Conservation (phyloP, 495 filamentous ascomycete genomes). For the Annulohypoxylon nitens region DNA sequence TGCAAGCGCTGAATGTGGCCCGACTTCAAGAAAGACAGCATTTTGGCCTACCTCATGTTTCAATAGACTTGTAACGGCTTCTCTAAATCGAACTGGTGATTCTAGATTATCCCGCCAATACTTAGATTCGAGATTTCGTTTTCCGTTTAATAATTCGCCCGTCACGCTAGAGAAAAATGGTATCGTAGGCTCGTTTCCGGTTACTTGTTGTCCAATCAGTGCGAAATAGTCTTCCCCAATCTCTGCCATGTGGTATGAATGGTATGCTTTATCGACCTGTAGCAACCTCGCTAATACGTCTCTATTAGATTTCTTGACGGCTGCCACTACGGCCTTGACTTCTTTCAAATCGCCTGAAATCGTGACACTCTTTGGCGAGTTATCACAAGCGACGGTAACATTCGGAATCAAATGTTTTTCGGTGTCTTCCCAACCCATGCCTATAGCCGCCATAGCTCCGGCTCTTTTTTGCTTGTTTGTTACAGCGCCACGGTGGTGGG, state of each 20-base stretch:
- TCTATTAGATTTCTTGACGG: slow-evolving; percentile 33
- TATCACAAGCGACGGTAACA: slow-evolving; percentile 58
- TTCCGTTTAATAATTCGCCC: slow-evolving; percentile 23
- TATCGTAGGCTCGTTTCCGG: slow-evolving; percentile 21
- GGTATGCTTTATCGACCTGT: slow-evolving; percentile 61
- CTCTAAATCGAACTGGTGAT: slow-evolving; percentile 50
- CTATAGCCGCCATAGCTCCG: slow-evolving; percentile 59
- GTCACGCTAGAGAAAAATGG: slow-evolving; percentile 55
- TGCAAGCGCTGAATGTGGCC: slow-evolving; percentile 68
- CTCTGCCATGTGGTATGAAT: slow-evolving; percentile 57
- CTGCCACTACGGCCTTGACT: slow-evolving; percentile 33
- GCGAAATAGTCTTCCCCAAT: slow-evolving; percentile 42
- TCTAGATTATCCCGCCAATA: slow-evolving; percentile 51
- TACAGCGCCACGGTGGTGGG: slow-evolving; percentile 52
- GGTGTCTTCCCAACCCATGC: slow-evolving; percentile 47
- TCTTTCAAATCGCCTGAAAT: slow-evolving; percentile 52
- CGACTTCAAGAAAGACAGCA: slow-evolving; percentile 63
- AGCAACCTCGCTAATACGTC: slow-evolving; percentile 46
- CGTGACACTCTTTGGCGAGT: slow-evolving; percentile 56
- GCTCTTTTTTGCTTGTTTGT: slow-evolving; percentile 26
- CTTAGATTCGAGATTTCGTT: slow-evolving; percentile 27
- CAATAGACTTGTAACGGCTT: slow-evolving; percentile 45
- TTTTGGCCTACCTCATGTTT: slow-evolving; percentile 35
- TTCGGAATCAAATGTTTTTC: slow-evolving; percentile 38
- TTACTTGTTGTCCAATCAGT: slow-evolving; percentile 39